Conservation (phyloP, 257 asterid genomes). For the Primulina huaijiensis region DNA sequence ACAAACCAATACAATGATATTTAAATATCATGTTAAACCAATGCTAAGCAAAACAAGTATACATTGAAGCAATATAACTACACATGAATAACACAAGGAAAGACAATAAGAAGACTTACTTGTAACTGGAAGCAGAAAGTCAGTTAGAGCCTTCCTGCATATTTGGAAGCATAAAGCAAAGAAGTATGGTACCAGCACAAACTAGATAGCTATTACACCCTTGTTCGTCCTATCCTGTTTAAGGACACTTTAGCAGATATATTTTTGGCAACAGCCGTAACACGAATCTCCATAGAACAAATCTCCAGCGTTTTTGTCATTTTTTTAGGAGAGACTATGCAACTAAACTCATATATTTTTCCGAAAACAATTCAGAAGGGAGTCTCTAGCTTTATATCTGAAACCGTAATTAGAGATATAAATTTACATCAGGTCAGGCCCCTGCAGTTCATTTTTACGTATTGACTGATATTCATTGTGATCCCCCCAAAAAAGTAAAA, state of each 20-base stretch:
- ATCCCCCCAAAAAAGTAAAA: no score
- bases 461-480: no score
- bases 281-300: slow-evolving; percentile 23
- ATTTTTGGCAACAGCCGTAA: slow-evolving; percentile 15
- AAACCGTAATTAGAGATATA: not conserved
- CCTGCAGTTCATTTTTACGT: not conserved
- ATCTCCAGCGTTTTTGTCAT: not conserved
- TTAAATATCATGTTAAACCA: slow-evolving; percentile 7
- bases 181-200: slow-evolving; percentile 41
- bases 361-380: not conserved
- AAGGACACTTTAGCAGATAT: slow-evolving; percentile 31
- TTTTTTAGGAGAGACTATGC: slow-evolving; percentile 2
- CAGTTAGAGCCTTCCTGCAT: slow-evolving; percentile 53
- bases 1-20: slow-evolving; percentile 2
- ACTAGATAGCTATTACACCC: slow-evolving; percentile 38
- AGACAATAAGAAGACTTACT: slow-evolving; percentile 45
- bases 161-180: slow-evolving; percentile 40
- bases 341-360: not conserved
- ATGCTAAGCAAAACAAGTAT: not conserved
- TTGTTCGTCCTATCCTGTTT: slow-evolving; percentile 35
- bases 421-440: no score
- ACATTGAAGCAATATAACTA: slow-evolving; percentile 3
- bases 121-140: slow-evolving; percentile 40
- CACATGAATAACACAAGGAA: slow-evolving; percentile 11
- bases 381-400: not conserved